Conservation (phyloP, 176 grass and related monocot genomes). For the Oryza australiensis region DNA sequence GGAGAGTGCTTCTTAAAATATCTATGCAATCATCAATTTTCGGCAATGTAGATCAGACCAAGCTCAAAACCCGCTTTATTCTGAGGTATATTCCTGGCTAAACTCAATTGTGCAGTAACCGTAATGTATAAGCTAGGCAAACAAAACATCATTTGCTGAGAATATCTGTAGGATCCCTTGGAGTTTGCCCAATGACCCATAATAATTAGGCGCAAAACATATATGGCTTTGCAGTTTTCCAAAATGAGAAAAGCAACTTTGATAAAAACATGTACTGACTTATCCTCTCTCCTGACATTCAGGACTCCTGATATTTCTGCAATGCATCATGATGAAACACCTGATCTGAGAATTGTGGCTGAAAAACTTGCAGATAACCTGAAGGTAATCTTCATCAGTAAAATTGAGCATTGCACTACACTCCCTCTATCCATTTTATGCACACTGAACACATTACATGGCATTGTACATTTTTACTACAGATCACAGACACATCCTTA, state of each 20-base stretch:
- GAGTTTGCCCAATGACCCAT: neutral
- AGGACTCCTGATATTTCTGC: conserved; percentile 57
- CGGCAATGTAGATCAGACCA: conserved; percentile 44
- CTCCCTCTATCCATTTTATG: neutral
- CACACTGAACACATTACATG: neutral
- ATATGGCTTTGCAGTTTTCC: neutral
- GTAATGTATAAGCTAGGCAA: neutral
- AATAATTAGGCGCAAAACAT: neutral
- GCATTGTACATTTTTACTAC: neutral
- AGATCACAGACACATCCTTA: conserved; percentile 49
- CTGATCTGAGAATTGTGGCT: conserved; percentile 51
- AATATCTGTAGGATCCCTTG: neutral
- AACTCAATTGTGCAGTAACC: neutral
- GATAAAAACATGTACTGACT: neutral
- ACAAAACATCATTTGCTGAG: neutral
- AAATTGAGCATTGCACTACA: neutral
- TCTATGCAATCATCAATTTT: conserved; percentile 47
- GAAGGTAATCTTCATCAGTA: conserved; percentile 10
- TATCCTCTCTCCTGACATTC: neutral
- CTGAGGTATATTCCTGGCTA: conserved; percentile 37
- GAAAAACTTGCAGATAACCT: conserved; percentile 47
- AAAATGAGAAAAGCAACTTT: neutral
- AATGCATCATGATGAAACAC: conserved; percentile 61
- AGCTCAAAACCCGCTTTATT: conserved; percentile 61
- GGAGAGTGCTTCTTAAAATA: conserved; percentile 82